Evolutionary conservation across 192 early-diverging fungal species (phyloP), one percentile per base, ranked within the genome.

Genomic region (Umbelopsis ramanniana): DNA sequence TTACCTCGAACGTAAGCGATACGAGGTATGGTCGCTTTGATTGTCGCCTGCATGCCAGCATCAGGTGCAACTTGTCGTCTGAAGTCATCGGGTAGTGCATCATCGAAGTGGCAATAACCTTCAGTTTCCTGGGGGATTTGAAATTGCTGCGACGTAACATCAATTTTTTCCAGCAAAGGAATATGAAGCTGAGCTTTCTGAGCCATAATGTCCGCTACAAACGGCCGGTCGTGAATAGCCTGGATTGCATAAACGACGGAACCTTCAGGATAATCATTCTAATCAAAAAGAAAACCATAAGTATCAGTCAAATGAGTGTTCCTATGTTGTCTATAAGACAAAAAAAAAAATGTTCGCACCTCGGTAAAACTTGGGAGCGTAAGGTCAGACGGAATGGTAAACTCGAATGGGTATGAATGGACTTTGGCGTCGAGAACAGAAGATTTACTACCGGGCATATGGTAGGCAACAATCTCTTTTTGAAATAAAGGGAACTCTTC

Each of bases 1-100:
- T 45, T 46, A 68, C 67, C 67, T 68, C 67, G 67, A 48, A 68
- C 67, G 24, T 68, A 68, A 17, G 45, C 67, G 8, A 46, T 68
- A 3, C 46, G 40, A 26, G 67, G 67, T 46, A 68, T 68, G 37
- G 26, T 26, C 8, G 26, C 67, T 29, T 68, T 68, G 67, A 68
- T 24, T 14, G 57, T 33, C 17, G 57, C 57, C 33, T 37, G 57
- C 57, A 63, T 63, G 57, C 29, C 26, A 37, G 26, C 29, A 29
- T 63, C 57, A 50, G 57, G 12, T 63, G 29, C 24, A 37, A 45
- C 4, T 43, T 48, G 8, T n/a, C 12, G 37, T 29, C 46, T 46
- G 67, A 45, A 63, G 10, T 48, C 45, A 17, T 46, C 45, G 9
- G 40, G 37, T 68, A 21, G 43, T 46, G 46, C 43, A 46, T 68